Conservation (phyloP, 208 protist genomes). For the Leishmania tropica region DNA sequence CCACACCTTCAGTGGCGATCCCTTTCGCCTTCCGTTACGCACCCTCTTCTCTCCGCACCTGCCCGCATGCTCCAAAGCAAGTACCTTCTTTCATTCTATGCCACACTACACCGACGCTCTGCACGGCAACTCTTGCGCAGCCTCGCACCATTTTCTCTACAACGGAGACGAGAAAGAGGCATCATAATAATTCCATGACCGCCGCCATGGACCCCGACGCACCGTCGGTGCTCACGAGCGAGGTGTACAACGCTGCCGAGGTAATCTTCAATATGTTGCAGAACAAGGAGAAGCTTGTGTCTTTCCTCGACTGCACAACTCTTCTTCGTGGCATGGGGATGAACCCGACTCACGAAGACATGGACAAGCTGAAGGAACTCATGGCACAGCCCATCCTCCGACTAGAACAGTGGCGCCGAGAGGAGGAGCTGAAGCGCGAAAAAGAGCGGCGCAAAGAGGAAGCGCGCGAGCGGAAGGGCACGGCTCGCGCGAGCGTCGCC, state of each 20-base stretch:
- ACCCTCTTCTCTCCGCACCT: not conserved
- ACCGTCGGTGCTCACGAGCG: slow-evolving; percentile 87
- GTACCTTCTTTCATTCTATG: not conserved
- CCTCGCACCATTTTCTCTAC: not conserved
- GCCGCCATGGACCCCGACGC: slow-evolving; percentile 14
- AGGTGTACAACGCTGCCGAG: slow-evolving; percentile 89
- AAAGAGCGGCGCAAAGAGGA: slow-evolving; percentile 83
- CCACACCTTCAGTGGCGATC: not conserved
- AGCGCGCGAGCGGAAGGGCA: slow-evolving; percentile 53
- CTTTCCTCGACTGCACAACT: slow-evolving; percentile 89
- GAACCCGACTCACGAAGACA: slow-evolving; percentile 86
- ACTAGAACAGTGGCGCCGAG: slow-evolving; percentile 85
- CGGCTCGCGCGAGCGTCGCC: slow-evolving; percentile 19
- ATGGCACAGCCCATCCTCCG: slow-evolving; percentile 80
- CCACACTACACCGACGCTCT: not conserved
- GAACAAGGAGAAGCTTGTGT: slow-evolving; percentile 89
- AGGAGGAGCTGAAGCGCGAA: slow-evolving; percentile 81
- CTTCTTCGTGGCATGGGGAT: slow-evolving; percentile 91
- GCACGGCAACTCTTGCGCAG: too few relatives aligned
- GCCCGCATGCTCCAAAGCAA: not conserved
- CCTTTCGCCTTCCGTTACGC: not conserved
- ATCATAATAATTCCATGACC: not conserved
- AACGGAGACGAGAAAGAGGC: not conserved
- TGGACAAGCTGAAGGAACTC: slow-evolving; percentile 74
- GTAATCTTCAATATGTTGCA: slow-evolving; percentile 79